Conservation (phyloP, 352 stramenopile species). For the Nothophytophthora sp. region DNA sequence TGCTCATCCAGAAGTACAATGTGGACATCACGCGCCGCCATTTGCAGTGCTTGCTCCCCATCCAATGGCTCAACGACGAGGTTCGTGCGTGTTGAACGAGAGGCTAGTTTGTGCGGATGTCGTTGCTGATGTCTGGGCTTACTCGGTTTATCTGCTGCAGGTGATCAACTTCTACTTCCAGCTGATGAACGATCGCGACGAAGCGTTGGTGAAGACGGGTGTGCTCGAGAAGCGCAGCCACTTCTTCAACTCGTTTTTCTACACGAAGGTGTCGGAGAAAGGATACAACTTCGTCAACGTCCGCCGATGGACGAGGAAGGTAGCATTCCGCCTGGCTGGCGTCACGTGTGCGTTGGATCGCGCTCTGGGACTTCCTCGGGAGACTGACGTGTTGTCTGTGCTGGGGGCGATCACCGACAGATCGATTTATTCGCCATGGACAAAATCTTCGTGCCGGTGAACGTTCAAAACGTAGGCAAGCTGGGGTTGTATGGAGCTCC, state of each 20-base stretch:
- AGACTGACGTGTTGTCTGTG: too few species aligned
- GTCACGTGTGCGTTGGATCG: too few species aligned
- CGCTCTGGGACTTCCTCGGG: too few species aligned
- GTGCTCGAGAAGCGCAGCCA: slow-evolving; percentile 58
- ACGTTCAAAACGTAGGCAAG: slow-evolving; percentile 83
- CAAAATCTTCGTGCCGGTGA: slow-evolving; percentile 88
- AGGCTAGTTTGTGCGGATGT: too few species aligned
- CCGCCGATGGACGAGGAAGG: slow-evolving; percentile 83
- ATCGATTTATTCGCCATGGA: slow-evolving; percentile 91
- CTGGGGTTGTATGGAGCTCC: too few species aligned
- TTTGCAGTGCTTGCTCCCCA: slow-evolving; percentile 69
- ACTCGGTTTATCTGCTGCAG: slow-evolving; percentile 24
- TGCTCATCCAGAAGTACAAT: slow-evolving; percentile 84
- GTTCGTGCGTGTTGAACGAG: slow-evolving; percentile 20
- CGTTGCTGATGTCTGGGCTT: too few species aligned
- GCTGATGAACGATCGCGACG: slow-evolving; percentile 73
- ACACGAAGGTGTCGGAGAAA: slow-evolving; percentile 76
- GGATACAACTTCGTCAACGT: slow-evolving; percentile 88
- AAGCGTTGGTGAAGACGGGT: slow-evolving; percentile 48
- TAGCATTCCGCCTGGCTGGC: slow-evolving; percentile 12
- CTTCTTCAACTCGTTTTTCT: slow-evolving; percentile 91
- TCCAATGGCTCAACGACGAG: slow-evolving; percentile 84
- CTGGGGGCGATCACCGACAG: too few species aligned
- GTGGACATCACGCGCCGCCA: slow-evolving; percentile 76
- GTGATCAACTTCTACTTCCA: slow-evolving; percentile 91